Percentiles rank a stretch among this genome's conserved stretches.
Evolutionary conservation across 768 basidiomycete species (phyloP).

Genomic region (Amanita molliuscula): DNA sequence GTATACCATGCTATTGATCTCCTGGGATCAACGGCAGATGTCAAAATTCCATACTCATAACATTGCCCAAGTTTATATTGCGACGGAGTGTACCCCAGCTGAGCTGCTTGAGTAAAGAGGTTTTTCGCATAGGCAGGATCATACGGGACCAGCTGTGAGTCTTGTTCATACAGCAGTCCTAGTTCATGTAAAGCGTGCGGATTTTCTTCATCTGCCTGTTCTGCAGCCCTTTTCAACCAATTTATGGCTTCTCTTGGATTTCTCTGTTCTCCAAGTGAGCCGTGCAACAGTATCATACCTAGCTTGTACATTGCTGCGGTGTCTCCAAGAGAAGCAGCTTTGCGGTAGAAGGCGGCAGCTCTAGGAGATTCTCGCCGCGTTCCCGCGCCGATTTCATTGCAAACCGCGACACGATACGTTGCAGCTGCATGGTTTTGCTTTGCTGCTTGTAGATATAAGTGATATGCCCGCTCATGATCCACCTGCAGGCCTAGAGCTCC

Average conservation of each 20-base stretch:
- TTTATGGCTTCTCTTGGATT: slow-evolving; percentile 89
- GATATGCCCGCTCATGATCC: slow-evolving; percentile 96
- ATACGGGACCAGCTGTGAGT: slow-evolving; percentile 57
- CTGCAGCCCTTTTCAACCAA: slow-evolving; percentile 91
- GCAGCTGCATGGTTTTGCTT: slow-evolving; percentile 96
- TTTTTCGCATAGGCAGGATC: slow-evolving; percentile 79
- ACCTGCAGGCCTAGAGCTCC: slow-evolving; percentile 93
- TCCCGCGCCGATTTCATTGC: slow-evolving; percentile 97
- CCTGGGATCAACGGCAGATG: slow-evolving; percentile 87
- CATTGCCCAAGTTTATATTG: slow-evolving; percentile 95
- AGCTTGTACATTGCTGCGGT: slow-evolving; percentile 99
- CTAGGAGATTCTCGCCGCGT: slow-evolving; percentile 81
- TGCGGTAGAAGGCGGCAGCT: slow-evolving; percentile 93
- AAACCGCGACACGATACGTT: slow-evolving; percentile 94
- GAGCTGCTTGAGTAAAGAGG: slow-evolving; percentile 83
- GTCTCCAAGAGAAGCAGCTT: slow-evolving; percentile 92
- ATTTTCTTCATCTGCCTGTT: slow-evolving; percentile 97
- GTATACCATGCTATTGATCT: slow-evolving; percentile 98
- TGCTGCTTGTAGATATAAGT: slow-evolving; percentile 91
- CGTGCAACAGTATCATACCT: slow-evolving; percentile 93
- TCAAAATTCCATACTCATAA: slow-evolving; percentile 84
- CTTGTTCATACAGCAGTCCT: slow-evolving; percentile 74
- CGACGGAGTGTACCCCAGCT: slow-evolving; percentile 86
- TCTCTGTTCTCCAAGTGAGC: slow-evolving; percentile 68
- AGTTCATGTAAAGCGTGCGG: slow-evolving; percentile 96